Evolutionary conservation across 2,329 filamentous ascomycete genomes (phyloP).

Genomic region (Fusarium solani-melongenae): DNA sequence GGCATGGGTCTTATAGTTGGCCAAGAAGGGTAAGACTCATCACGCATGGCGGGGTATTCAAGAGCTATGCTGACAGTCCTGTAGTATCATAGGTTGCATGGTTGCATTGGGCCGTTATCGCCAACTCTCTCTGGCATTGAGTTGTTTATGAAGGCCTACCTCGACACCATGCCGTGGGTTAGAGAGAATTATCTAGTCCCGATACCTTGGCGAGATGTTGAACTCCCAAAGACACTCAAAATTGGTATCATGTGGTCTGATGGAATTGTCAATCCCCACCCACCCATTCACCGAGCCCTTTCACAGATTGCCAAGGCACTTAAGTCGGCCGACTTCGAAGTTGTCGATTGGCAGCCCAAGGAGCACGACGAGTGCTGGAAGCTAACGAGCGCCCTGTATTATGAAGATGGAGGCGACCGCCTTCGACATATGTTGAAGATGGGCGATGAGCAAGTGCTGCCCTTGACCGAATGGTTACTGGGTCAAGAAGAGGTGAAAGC

Average conservation of each 20-base stretch:
- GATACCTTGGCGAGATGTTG: neutral
- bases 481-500: no score
- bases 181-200: neutral
- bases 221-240: neutral
- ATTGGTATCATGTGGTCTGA: neutral
- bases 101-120: neutral
- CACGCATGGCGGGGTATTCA: neutral
- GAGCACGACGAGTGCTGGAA: neutral
- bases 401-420: no score
- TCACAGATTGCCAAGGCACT: neutral
- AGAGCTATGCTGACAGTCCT: neutral
- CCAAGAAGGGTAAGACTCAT: neutral
- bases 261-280: neutral
- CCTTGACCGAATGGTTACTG: no score
- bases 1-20: neutral
- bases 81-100: neutral
- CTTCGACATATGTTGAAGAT: no score
- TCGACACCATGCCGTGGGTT: neutral
- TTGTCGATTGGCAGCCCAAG: neutral
- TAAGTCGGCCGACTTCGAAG: neutral
- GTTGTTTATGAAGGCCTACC: neutral
- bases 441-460: no score
- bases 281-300: neutral
- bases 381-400: no score
- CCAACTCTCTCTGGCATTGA: neutral